phyloP scores from a whole-genome alignment of 2,329 filamentous ascomycete species.

The Colletotrichum zoysiae region DNA sequence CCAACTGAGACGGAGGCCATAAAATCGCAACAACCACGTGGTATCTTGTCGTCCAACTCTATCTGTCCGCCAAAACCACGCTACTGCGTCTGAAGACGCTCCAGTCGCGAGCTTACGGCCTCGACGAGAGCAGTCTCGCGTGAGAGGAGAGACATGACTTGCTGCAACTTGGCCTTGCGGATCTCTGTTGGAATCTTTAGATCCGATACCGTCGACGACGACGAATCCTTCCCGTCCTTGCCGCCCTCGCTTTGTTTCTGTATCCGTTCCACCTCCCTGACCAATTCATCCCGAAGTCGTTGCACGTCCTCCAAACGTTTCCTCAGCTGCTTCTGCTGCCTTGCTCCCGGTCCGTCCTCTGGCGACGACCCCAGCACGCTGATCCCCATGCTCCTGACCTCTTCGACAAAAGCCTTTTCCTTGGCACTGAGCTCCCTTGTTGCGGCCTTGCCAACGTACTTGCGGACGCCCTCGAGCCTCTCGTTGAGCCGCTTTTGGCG shows the following conservation, averaged over 20 bases:
- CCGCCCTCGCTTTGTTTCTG: conserved; percentile 45
- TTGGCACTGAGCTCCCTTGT: conserved; percentile 59
- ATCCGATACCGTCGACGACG: conserved; percentile 55
- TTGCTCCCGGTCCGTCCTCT: conserved; percentile 23
- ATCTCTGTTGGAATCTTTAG: conserved; percentile 71
- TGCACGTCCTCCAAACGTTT: conserved; percentile 70
- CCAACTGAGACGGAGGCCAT: conserved; percentile 8
- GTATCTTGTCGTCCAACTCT: conserved; percentile 33
- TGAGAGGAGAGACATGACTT: conserved; percentile 73
- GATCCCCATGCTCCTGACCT: conserved; percentile 66
- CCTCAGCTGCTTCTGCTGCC: conserved; percentile 60
- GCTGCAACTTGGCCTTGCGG: conserved; percentile 71
- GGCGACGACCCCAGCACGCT: conserved; percentile 54
- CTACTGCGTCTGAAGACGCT: conserved; percentile 60
- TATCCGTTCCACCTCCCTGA: conserved; percentile 63
- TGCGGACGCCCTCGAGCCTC: conserved; percentile 70
- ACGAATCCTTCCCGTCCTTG: conserved; percentile 45
- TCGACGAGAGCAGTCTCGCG: conserved; percentile 77
- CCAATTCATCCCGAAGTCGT: conserved; percentile 65
- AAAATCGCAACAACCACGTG: conserved; percentile 10
- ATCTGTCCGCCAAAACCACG: conserved; percentile 2
- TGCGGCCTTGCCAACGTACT: conserved; percentile 57
- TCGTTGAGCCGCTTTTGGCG: conserved; percentile 69
- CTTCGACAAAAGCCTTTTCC: conserved; percentile 60
- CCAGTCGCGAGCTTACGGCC: conserved; percentile 72